Evolutionary conservation across 345 rosid genomes (phyloP).

Genomic region (sweet orange (Citrus sinensis)): DVS_A1.0 CM039163.1:2579001-2579500

Average conservation of each 20-base stretch:
- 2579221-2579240: neutral
- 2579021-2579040: slow-evolving; percentile 8
- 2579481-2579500: neutral
- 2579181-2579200: neutral
- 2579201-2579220: neutral
- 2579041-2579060: neutral
- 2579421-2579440: neutral
- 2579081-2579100: neutral
- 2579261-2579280: neutral
- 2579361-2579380: neutral
- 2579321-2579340: neutral
- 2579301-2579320: neutral
- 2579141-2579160: neutral
- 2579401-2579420: neutral
- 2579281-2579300: neutral
- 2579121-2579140: neutral
- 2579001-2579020: neutral
- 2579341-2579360: neutral
- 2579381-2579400: neutral
- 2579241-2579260: neutral
- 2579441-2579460: neutral
- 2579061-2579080: neutral
- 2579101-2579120: too few species aligned
- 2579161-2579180: neutral
- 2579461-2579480: neutral